phyloP scores from a whole-genome alignment of 805 yeast species.

The Lipomyces yamadae region DNA sequence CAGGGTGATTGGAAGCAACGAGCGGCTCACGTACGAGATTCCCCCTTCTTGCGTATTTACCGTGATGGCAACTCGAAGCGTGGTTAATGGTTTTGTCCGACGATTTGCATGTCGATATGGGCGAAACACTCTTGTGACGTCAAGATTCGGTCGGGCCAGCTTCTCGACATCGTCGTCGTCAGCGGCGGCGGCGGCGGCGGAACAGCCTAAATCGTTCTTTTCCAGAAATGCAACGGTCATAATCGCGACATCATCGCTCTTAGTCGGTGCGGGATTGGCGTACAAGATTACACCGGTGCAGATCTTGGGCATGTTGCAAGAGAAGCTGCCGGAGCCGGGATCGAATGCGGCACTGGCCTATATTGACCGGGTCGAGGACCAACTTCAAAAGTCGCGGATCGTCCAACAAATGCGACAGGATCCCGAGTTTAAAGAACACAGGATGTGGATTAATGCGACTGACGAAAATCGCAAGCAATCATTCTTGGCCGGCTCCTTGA shows the following conservation, averaged over 20 bases:
- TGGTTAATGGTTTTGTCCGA: no score
- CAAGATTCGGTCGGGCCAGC: not conserved
- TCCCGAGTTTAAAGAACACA: slow-evolving; percentile 37
- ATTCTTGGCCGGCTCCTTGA: slow-evolving; percentile 64
- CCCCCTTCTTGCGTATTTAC: no score
- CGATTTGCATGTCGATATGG: no score
- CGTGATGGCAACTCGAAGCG: no score
- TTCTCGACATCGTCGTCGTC: slow-evolving; percentile 8
- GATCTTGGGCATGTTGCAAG: slow-evolving; percentile 14
- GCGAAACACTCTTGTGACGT: no score
- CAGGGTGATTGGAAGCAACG: no score
- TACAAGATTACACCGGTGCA: slow-evolving; percentile 24
- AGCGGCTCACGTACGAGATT: no score
- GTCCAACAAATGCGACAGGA: slow-evolving; percentile 38
- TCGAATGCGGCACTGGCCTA: slow-evolving; percentile 19
- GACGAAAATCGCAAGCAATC: slow-evolving; percentile 31
- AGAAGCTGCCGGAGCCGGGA: slow-evolving; percentile 26
- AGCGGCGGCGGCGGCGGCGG: not conserved
- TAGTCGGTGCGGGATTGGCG: slow-evolving; percentile 29
- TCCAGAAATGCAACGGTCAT: slow-evolving; percentile 15
- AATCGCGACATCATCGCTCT: slow-evolving; percentile 18
- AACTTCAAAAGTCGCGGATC: slow-evolving; percentile 36
- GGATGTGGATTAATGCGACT: slow-evolving; percentile 40
- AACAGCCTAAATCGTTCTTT: slow-evolving; percentile 4
- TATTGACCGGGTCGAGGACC: slow-evolving; percentile 16